phyloP scores from a whole-genome alignment of 169 alveolate genomes.

The Plasmodium inui region DNA sequence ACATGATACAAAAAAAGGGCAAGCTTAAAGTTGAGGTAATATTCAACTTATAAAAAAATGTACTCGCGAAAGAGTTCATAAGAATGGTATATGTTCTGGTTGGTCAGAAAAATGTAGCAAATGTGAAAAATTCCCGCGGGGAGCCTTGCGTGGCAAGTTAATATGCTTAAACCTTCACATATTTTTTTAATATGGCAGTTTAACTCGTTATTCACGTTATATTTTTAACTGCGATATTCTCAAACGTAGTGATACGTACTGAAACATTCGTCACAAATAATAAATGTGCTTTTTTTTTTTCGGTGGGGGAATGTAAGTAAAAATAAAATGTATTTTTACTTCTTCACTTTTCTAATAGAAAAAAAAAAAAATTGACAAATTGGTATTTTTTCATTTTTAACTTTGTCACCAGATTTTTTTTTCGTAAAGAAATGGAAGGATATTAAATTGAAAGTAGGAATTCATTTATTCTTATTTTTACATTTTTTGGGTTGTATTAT shows the following conservation, averaged over 20 bases:
- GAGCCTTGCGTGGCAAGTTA: not conserved
- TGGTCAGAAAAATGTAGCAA: not conserved
- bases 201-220: not conserved
- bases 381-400: not conserved
- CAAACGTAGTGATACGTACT: not conserved
- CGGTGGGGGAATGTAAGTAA: not conserved
- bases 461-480: not conserved
- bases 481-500: not conserved
- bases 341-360: not conserved
- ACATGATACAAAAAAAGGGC: not conserved
- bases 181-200: not conserved
- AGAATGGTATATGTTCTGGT: not conserved
- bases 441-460: not conserved
- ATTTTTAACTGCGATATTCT: not conserved
- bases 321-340: not conserved
- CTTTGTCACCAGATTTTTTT: not conserved
- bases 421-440: not conserved
- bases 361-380: not conserved
- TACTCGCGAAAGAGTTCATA: not conserved
- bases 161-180: not conserved
- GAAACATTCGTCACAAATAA: not conserved
- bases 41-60: not conserved
- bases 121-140: not conserved
- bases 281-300: not conserved
- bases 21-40: not conserved